Conservation (phyloP, 805 yeast species). For the Saturnispora hagleri region DNA sequence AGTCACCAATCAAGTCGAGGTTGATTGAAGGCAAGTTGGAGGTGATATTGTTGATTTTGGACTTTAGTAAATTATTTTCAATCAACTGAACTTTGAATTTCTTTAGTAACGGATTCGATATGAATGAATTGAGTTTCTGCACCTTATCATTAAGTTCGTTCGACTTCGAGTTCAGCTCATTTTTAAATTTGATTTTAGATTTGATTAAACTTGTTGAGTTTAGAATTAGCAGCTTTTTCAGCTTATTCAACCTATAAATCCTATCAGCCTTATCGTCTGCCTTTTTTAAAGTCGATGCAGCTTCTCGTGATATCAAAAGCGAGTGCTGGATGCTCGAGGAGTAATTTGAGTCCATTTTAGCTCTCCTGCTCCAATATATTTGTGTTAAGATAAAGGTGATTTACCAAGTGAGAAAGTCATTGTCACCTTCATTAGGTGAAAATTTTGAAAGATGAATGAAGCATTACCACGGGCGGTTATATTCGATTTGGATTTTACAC, state of each 20-base stretch:
- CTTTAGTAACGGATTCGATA: slow-evolving; percentile 8
- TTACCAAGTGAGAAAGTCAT: background rate
- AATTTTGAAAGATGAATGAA: background rate
- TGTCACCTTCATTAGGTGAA: background rate
- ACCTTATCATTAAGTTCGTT: slow-evolving; percentile 9
- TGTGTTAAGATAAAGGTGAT: background rate
- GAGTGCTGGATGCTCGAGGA: background rate
- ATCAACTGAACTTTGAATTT: slow-evolving; percentile 13
- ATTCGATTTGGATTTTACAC: slow-evolving; percentile 66
- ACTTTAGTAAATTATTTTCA: slow-evolving; percentile 13
- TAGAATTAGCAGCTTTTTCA: slow-evolving; percentile 14
- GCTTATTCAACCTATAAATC: slow-evolving; percentile 8
- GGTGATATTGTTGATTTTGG: slow-evolving; percentile 13
- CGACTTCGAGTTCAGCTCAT: slow-evolving; percentile 13
- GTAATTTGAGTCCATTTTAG: background rate
- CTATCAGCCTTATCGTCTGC: background rate
- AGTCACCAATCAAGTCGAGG: slow-evolving; percentile 4
- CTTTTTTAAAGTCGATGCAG: background rate
- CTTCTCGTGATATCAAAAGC: background rate
- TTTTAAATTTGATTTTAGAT: slow-evolving; percentile 17
- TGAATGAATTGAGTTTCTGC: slow-evolving; percentile 4
- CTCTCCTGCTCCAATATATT: background rate
- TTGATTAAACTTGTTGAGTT: slow-evolving; percentile 16
- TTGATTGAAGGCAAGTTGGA: slow-evolving; percentile 18
- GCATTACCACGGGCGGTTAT: slow-evolving; percentile 46